phyloP scores from a whole-genome alignment of 1,284 basidiomycete genomes.

The Cryptococcus wingfieldii region DNA sequence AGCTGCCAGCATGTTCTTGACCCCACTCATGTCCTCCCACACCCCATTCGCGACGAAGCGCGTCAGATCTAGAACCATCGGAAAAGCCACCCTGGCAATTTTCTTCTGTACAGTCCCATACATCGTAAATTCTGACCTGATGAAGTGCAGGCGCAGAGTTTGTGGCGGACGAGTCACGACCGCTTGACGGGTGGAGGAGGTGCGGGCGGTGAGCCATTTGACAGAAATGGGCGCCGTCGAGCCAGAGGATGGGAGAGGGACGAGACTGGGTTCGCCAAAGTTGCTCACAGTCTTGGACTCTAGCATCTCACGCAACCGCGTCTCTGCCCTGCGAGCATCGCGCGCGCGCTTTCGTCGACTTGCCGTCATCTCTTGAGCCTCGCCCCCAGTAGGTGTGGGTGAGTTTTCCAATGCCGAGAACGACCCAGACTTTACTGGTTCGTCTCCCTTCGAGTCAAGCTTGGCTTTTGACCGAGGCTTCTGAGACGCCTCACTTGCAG shows the following conservation, averaged over 20 bases:
- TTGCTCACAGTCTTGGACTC: conserved; percentile 50
- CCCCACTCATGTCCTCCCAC: conserved; percentile 32
- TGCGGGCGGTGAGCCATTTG: conserved; percentile 38
- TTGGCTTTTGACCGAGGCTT: conserved; percentile 2
- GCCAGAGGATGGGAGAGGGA: conserved; percentile 1
- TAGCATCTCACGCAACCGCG: conserved; percentile 60
- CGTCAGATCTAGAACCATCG: conserved; percentile 78
- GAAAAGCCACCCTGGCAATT: conserved; percentile 69
- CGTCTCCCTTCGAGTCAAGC: not conserved
- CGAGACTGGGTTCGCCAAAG: conserved; percentile 22
- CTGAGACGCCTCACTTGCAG: conserved; percentile 6
- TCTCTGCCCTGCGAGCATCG: conserved; percentile 62
- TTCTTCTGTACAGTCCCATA: conserved; percentile 72
- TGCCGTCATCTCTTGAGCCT: conserved; percentile 50
- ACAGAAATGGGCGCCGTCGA: conserved; percentile 18
- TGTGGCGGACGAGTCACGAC: conserved; percentile 63
- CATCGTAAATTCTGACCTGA: conserved; percentile 71
- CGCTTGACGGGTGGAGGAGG: conserved; percentile 35
- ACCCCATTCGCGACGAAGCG: conserved; percentile 55
- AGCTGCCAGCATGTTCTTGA: conserved; percentile 7
- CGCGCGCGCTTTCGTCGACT: conserved; percentile 62
- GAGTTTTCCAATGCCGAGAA: not conserved
- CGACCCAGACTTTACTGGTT: conserved; percentile 23
- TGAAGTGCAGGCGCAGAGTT: conserved; percentile 77
- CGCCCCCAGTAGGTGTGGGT: not conserved